A percentile compares a stretch with the other conserved stretches of the same genome.
Evolutionary conservation across 2,329 filamentous ascomycete genomes (phyloP).

Genomic region (Ramularia collo-cygni): DNA sequence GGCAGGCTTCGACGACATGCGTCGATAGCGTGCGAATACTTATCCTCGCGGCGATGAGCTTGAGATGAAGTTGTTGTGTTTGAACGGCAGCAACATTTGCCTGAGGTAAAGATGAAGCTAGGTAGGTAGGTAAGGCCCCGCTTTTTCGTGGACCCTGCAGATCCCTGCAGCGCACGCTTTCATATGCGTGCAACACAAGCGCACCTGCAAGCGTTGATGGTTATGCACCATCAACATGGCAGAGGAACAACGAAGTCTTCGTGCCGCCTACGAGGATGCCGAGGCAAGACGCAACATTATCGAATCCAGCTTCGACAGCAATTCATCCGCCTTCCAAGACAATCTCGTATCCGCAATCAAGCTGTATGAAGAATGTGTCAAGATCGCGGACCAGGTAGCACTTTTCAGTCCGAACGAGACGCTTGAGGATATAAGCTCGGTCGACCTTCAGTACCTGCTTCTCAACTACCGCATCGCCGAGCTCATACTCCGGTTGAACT

Average conservation of each 20-base stretch:
- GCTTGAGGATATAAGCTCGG: constrained; percentile 76
- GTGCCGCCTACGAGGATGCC: constrained; percentile 46
- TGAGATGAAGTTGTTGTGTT: background rate
- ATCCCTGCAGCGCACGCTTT: too few species aligned
- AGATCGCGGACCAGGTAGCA: constrained; percentile 61
- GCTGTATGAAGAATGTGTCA: constrained; percentile 66
- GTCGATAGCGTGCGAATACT: constrained; percentile 1
- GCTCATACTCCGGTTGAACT: constrained; percentile 61
- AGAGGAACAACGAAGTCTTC: constrained; percentile 48
- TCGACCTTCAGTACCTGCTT: constrained; percentile 76
- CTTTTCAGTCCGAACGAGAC: constrained; percentile 89
- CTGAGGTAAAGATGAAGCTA: too few species aligned
- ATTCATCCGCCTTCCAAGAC: constrained; percentile 58
- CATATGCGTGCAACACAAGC: too few species aligned
- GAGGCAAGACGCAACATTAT: constrained; percentile 51
- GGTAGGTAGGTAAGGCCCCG: too few species aligned
- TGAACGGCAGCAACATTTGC: too few species aligned
- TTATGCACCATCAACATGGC: constrained; percentile 31
- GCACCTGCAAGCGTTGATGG: too few species aligned
- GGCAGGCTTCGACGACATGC: background rate
- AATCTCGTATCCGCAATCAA: constrained; percentile 60
- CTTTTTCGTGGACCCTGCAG: constrained; percentile 1
- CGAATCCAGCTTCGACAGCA: constrained; percentile 58
- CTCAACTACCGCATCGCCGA: constrained; percentile 75
- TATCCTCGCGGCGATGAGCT: background rate